These are phyloP conservation scores for Phytopythium delawarense DNA, from an alignment of 352 stramenopile species.

Conservation along the genomic window DNA sequence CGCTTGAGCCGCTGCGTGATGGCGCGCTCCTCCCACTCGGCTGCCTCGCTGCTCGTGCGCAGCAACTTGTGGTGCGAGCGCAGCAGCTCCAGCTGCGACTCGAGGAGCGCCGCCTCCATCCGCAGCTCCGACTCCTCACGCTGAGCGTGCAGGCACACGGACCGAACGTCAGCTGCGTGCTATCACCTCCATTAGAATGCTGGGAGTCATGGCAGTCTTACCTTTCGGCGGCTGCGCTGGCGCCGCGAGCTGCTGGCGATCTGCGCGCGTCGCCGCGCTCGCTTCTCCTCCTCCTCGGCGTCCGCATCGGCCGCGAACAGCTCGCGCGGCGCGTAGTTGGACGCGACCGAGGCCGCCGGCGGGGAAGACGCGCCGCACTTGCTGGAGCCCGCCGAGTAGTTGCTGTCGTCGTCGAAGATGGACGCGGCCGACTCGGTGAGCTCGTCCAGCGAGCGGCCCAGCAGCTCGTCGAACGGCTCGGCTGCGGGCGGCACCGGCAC, in stretches of 20 bases:
- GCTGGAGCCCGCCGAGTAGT: not conserved
- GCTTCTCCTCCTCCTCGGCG: conserved; percentile 24
- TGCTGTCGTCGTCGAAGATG: conserved; percentile 1
- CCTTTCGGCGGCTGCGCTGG: conserved; percentile 46
- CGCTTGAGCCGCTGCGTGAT: conserved; percentile 39
- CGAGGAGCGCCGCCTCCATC: conserved; percentile 33
- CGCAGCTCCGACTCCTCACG: conserved; percentile 34
- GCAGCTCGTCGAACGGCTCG: not conserved
- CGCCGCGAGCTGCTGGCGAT: conserved; percentile 44
- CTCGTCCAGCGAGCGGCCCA: conserved; percentile 2
- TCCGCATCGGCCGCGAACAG: conserved; percentile 5
- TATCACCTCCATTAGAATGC: not conserved
- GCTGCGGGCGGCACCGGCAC: not conserved
- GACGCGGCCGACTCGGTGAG: not conserved
- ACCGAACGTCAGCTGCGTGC: not conserved
- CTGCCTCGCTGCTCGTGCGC: conserved; percentile 16
- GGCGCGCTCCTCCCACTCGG: conserved; percentile 37
- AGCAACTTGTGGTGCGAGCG: conserved; percentile 33
- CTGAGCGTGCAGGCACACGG: not conserved
- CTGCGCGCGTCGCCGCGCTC: conserved; percentile 34
- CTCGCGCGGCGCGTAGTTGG: not conserved
- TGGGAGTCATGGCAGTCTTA: not conserved
- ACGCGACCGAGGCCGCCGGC: not conserved
- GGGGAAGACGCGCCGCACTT: not conserved
- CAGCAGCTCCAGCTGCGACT: conserved; percentile 30